A percentile compares a stretch with the other conserved stretches of the same genome.
Conservation (phyloP, 805 yeast species). For the Saccharomycopsis fermentans region DNA sequence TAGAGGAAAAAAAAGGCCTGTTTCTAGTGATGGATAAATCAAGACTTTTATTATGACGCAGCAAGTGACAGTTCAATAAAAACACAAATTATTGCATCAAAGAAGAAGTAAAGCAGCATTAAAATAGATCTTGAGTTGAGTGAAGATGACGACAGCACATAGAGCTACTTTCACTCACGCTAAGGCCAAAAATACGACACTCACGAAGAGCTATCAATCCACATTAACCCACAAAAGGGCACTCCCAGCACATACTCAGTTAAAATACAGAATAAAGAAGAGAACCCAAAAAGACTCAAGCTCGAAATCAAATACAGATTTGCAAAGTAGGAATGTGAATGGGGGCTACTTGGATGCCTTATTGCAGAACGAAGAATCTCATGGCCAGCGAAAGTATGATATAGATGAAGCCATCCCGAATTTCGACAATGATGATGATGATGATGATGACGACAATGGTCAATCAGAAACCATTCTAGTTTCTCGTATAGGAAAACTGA, state of each 20-base stretch:
- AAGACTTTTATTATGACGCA: too few relatives aligned
- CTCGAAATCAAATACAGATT: not conserved
- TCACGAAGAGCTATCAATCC: conserved; percentile 11
- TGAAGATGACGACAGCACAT: conserved; percentile 19
- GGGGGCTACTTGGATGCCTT: not conserved
- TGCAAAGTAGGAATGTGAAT: not conserved
- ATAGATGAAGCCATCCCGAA: not conserved
- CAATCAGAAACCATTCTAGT: not conserved
- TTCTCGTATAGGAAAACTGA: not conserved
- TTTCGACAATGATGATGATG: not conserved
- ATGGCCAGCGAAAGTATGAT: not conserved
- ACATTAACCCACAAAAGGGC: conserved; percentile 14
- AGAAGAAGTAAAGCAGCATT: not conserved
- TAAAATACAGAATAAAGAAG: conserved; percentile 11
- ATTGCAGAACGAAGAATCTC: not conserved
- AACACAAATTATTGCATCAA: too few relatives aligned
- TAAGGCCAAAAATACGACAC: conserved; percentile 15
- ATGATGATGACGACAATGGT: not conserved
- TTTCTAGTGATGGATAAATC: too few relatives aligned
- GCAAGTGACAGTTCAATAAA: too few relatives aligned
- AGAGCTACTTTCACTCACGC: conserved; percentile 18
- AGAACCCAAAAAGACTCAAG: not conserved
- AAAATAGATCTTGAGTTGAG: not conserved
- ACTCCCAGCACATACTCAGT: conserved; percentile 15
- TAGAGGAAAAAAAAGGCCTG: too few relatives aligned